These are phyloP conservation scores for Alternaria angustiovoidea DNA, from an alignment of 2,329 filamentous ascomycete species.

Conservation along the genomic window DNA sequence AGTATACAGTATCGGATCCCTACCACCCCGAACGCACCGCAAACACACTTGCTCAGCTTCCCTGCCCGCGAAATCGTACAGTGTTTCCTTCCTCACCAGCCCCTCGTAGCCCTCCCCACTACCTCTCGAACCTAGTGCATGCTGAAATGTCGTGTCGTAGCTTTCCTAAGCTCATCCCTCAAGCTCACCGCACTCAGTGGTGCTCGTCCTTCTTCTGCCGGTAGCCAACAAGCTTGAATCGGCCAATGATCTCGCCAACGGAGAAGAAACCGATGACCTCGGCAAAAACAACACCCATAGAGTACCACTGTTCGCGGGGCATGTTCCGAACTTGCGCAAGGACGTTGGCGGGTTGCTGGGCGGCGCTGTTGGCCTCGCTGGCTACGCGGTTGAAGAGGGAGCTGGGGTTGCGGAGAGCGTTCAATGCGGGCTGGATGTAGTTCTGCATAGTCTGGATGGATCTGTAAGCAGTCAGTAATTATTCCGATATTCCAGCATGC, in stretches of 20 bases:
- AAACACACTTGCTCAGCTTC: slow-evolving; percentile 26
- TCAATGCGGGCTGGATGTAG: slow-evolving; percentile 80
- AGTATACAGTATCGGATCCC: slow-evolving; percentile 47
- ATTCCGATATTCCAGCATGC: not conserved
- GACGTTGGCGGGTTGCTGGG: slow-evolving; percentile 63
- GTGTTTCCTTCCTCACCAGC: slow-evolving; percentile 14
- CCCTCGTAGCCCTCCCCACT: slow-evolving; percentile 3
- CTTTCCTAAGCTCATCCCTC: slow-evolving; percentile 6
- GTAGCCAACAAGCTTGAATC: slow-evolving; percentile 96
- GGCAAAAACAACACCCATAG: slow-evolving; percentile 79
- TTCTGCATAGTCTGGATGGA: slow-evolving; percentile 82
- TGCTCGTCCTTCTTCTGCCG: slow-evolving; percentile 47
- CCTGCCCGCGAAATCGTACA: slow-evolving; percentile 33
- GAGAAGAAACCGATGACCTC: slow-evolving; percentile 98
- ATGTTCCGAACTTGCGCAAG: slow-evolving; percentile 72
- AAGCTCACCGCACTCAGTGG: slow-evolving; percentile 33
- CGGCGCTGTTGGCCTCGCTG: slow-evolving; percentile 48
- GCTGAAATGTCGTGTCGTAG: slow-evolving; percentile 15
- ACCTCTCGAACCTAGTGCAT: slow-evolving; percentile 9
- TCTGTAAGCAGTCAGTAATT: slow-evolving; percentile 59
- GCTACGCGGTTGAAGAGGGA: slow-evolving; percentile 62
- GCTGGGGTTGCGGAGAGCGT: slow-evolving; percentile 73
- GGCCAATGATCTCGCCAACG: slow-evolving; percentile 94
- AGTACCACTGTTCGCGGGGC: slow-evolving; percentile 72
- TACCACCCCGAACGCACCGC: slow-evolving; percentile 30